phyloP scores from a whole-genome alignment of 1,284 basidiomycete species.

The Mycena sp. region DNA sequence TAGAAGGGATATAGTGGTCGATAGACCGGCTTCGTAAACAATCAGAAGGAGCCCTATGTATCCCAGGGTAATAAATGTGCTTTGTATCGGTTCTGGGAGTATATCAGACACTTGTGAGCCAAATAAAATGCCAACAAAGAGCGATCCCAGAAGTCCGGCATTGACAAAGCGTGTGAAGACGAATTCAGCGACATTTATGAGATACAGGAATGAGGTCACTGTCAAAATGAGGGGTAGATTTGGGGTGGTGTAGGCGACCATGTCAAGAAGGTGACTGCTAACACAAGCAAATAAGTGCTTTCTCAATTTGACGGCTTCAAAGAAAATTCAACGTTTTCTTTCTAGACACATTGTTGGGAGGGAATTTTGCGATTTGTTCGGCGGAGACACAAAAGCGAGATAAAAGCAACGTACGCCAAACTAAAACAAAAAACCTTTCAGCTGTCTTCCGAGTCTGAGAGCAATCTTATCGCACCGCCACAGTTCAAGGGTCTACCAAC shows the following conservation, averaged over 20 bases:
- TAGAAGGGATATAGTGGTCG: conserved; percentile 43
- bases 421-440: too few relatives aligned
- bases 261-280: too few relatives aligned
- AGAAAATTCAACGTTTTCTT: too few relatives aligned
- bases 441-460: too few relatives aligned
- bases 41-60: conserved; percentile 49
- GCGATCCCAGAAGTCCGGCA: conserved; percentile 46
- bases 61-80: conserved; percentile 43
- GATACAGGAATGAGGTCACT: conserved; percentile 42
- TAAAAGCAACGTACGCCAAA: too few relatives aligned
- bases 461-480: background rate
- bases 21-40: conserved; percentile 50
- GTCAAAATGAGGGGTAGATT: conserved; percentile 39
- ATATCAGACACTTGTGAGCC: conserved; percentile 44
- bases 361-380: too few relatives aligned
- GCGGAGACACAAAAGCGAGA: too few relatives aligned
- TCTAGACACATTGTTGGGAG: too few relatives aligned
- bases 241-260: conserved; percentile 34
- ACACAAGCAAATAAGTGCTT: too few relatives aligned
- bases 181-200: conserved; percentile 41
- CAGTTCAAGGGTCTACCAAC: too few relatives aligned
- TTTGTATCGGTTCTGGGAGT: conserved; percentile 41
- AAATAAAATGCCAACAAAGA: conserved; percentile 45
- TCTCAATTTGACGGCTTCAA: too few relatives aligned
- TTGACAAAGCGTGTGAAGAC: conserved; percentile 39